phyloP scores from a whole-genome alignment of 768 basidiomycete genomes.

The Tylopilus felleus region DNA sequence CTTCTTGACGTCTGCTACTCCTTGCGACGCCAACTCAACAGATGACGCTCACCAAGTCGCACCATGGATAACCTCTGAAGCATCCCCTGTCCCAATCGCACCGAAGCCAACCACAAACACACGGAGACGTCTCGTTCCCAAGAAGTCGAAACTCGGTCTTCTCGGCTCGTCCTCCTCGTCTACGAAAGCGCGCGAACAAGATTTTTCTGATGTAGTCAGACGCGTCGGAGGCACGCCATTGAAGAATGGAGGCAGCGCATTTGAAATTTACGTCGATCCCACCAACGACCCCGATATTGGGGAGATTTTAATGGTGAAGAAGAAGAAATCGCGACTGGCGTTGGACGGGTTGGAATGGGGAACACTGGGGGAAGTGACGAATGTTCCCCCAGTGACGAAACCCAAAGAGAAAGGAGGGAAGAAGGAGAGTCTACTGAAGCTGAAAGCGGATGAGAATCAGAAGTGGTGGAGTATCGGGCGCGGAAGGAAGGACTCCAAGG shows the following conservation, averaged over 20 bases:
- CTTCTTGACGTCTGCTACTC: slow-evolving; percentile 65
- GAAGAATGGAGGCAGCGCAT: slow-evolving; percentile 42
- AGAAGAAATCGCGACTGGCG: slow-evolving; percentile 63
- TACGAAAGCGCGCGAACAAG: slow-evolving; percentile 35
- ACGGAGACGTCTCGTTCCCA: slow-evolving; percentile 60
- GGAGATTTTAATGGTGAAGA: slow-evolving; percentile 72
- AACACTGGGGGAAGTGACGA: slow-evolving; percentile 59
- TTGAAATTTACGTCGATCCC: slow-evolving; percentile 72
- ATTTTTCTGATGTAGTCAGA: slow-evolving; percentile 60
- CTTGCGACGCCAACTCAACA: slow-evolving; percentile 44
- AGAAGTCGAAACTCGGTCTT: slow-evolving; percentile 65
- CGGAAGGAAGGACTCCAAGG: slow-evolving; percentile 71
- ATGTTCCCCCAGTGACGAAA: slow-evolving; percentile 36
- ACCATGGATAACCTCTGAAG: slow-evolving; percentile 20
- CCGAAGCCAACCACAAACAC: slow-evolving; percentile 25
- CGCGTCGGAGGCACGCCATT: slow-evolving; percentile 37
- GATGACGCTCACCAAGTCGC: slow-evolving; percentile 27
- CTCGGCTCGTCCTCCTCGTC: slow-evolving; percentile 33
- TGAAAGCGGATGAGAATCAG: slow-evolving; percentile 47
- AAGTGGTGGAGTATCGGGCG: slow-evolving; percentile 85
- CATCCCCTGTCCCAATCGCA: slow-evolving; percentile 25
- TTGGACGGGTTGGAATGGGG: slow-evolving; percentile 59
- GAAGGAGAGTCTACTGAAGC: slow-evolving; percentile 31
- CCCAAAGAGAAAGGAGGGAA: slow-evolving; percentile 38
- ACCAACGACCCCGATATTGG: slow-evolving; percentile 60